Base-by-base conservation (phyloP, 2,329 filamentous ascomycete species). In the Fusarium nisikadoi region DNA sequence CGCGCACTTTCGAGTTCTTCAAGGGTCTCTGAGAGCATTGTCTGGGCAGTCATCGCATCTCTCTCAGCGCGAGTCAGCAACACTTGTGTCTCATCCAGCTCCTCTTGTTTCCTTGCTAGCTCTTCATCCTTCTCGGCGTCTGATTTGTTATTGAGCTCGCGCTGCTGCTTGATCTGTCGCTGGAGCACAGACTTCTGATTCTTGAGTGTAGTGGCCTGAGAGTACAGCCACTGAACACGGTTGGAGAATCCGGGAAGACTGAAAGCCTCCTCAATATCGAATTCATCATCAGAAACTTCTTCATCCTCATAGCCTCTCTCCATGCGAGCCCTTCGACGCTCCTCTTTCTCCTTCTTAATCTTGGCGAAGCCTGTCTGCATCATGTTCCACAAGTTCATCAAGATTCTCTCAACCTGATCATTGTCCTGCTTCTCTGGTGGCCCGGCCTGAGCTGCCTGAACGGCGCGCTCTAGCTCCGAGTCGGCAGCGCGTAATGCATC, bases 131-230 rank as follows among this genome's bases (percentile, higher is more conserved):
- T 90, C 68, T 91, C 87, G 25, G 89, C 86, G 73, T 97, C 94
- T 2, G 94, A 94, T 78, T 95, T 95, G 83, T 88, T 94, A 82
- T 97, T 97, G 63, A 98, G 88, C 78, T 97, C 94, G 65, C 95
- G 92, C 82, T 98, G 95, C 80, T 98, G 95, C 83, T 97, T 95
- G 77, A 98, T 95, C 80, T 98, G 95, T 46, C 94, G 90, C 77
- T 95, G 92, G 13, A 98, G 87, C 27, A 97, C 95, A 53, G 90
- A 90, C 79, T 97, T 97, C 79, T 98, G 95, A 75, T 97, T 93
- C 69, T 93, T 91, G 39, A 98, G 85, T 25, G 89, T 89, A 23
- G 91, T 92, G n/a, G 94, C 89, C 65, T 94, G 92, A 43, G 87
- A 86, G 78, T 94, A 94, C 8, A 98, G 84, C 83, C 90, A 92